Percentiles rank a stretch among this genome's conserved stretches.
Evolutionary conservation across 2,329 filamentous ascomycete genomes (phyloP).

Genomic region (Sarocladium strictum): DNA sequence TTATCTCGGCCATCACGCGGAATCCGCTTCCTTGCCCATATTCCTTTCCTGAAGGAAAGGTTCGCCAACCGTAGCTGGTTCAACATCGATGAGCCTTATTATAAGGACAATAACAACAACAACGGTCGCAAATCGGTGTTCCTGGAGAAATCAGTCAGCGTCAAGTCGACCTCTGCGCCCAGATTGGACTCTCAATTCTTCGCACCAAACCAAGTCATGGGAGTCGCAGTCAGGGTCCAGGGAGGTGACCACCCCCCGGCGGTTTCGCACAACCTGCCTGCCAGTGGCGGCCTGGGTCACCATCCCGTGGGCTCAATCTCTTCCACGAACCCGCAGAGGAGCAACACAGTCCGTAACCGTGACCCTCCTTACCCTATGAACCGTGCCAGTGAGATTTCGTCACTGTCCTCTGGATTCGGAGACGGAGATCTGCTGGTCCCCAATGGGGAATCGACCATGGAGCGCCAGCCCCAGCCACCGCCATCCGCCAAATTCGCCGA

Average conservation of each 20-base stretch:
- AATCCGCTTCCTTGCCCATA: slow-evolving; percentile 21
- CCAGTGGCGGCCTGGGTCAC: background rate
- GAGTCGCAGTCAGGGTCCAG: slow-evolving; percentile 13
- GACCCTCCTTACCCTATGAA: slow-evolving; percentile 20
- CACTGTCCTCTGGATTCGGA: slow-evolving; percentile 54
- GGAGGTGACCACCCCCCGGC: background rate
- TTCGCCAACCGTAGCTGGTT: slow-evolving; percentile 28
- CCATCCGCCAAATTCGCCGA: slow-evolving; percentile 5
- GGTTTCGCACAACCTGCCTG: background rate
- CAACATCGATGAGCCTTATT: slow-evolving; percentile 24
- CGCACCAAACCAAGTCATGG: slow-evolving; percentile 16
- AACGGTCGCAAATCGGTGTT: background rate
- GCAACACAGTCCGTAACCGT: slow-evolving; percentile 12
- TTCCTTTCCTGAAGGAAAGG: slow-evolving; percentile 30
- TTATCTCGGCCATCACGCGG: slow-evolving; percentile 16
- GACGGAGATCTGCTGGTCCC: slow-evolving; percentile 3
- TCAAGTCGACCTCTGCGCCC: slow-evolving; percentile 11
- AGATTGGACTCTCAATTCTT: slow-evolving; percentile 20
- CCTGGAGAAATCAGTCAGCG: slow-evolving; percentile 1
- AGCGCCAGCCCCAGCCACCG: slow-evolving; percentile 13
- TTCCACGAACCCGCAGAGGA: slow-evolving; percentile 13
- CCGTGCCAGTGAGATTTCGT: slow-evolving; percentile 47
- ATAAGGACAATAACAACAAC: slow-evolving; percentile 12
- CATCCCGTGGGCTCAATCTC: slow-evolving; percentile 5
- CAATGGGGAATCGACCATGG: slow-evolving; percentile 7